Evolutionary conservation across 768 basidiomycete genomes (phyloP), one percentile per base, ranked within the genome.

Genomic region (Mycena crocata): DNA sequence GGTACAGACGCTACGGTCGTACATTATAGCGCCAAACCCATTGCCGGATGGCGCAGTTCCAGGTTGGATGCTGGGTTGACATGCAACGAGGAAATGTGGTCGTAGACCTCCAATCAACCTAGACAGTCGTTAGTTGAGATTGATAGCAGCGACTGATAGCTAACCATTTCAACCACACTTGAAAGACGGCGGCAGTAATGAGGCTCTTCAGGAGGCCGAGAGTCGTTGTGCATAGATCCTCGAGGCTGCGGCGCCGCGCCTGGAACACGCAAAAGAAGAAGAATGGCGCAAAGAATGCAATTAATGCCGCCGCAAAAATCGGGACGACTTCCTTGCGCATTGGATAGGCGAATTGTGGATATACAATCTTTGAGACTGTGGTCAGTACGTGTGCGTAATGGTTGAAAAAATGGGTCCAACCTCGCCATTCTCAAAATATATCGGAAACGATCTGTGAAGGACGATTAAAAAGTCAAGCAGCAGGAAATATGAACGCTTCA

Each of bases 241-340:
- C 81, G 26, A 84, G 48, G 58, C 80, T 84, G 45, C 84, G 75
- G 44, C 84, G 75, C 7, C 87, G 79, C 45, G 83, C 80, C 72
- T 89, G 87, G 73, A 87, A 87, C n/a, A 89, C 50, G 55, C 76
- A 77, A 74, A 89, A 82, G 74, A 86, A 86, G 70, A 87, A 76
- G 75, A 88, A 86, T 1, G 88, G 88, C 1, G 80, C 80, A 59
- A 87, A 75, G 74, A 87, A 87, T 0, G 85, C 84, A 57, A 89
- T 80, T 40, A 88, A 77, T 0, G 86, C 86, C 6, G 86, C 85
- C 0, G 80, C 77, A 74, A 78, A 88, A 66, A 89, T 87, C 13
- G 87, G 87, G 42, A 89, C 73, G 65, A 87, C 84, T 69, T 88
- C 84, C 64, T 81, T 84, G 17, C 85, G 79, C 1, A 84, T 71